These are phyloP conservation scores for Clarireedia sp. DNA, from an alignment of 2,329 filamentous ascomycete genomes.

Conservation along the genomic window DNA sequence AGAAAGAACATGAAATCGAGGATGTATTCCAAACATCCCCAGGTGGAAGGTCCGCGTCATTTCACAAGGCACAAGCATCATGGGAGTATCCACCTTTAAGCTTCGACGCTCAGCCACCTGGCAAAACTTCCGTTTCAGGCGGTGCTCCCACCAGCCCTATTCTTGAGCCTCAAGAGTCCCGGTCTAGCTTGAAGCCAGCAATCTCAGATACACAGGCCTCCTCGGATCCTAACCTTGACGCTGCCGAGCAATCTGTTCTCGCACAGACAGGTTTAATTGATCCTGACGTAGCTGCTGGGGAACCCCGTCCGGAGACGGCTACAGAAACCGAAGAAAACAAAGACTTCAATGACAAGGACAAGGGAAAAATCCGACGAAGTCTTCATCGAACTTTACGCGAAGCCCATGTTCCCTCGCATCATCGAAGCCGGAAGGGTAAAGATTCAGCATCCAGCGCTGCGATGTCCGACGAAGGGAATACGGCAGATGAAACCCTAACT, in stretches of 20 bases:
- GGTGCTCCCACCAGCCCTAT: conserved; percentile 28
- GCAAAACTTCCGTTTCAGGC: conserved; percentile 39
- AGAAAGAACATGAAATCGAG: conserved; percentile 33
- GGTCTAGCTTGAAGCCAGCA: conserved; percentile 28
- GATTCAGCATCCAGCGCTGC: conserved; percentile 57
- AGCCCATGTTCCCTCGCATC: conserved; percentile 55
- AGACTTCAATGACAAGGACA: conserved; percentile 28
- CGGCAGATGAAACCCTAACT: conserved; percentile 57
- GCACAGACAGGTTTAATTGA: conserved; percentile 60
- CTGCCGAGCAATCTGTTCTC: conserved; percentile 58
- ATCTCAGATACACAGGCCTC: conserved; percentile 25
- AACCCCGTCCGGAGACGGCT: conserved; percentile 29
- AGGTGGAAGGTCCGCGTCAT: conserved; percentile 33
- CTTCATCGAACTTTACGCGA: conserved; percentile 86
- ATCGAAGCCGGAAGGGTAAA: conserved; percentile 68
- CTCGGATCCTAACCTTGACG: conserved; percentile 40
- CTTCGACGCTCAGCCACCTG: conserved; percentile 30
- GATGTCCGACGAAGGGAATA: conserved; percentile 35
- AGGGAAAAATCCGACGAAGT: conserved; percentile 63
- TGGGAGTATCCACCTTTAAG: conserved; percentile 36
- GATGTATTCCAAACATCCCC: conserved; percentile 45
- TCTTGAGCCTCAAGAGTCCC: conserved; percentile 29
- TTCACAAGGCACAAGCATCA: conserved; percentile 35
- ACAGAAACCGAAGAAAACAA: conserved; percentile 30
- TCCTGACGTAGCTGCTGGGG: conserved; percentile 35